A percentile compares a stretch with the other conserved stretches of the same genome.
Evolutionary conservation across 768 basidiomycete genomes (phyloP).

Genomic region (Suillus bovinus): DNA sequence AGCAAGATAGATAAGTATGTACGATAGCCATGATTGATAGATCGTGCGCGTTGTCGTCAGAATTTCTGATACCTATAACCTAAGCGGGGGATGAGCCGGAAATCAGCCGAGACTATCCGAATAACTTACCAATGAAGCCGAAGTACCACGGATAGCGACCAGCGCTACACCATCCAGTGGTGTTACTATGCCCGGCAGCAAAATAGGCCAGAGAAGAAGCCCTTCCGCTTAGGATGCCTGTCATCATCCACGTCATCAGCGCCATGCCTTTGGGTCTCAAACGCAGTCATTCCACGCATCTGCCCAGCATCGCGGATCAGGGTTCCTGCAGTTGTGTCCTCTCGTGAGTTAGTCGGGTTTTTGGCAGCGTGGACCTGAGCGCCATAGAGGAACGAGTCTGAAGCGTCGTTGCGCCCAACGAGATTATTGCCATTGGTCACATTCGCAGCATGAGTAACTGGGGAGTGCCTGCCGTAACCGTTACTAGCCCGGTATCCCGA

Average conservation of each 20-base stretch:
- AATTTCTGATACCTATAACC: constrained; percentile 29
- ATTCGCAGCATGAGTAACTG: constrained; percentile 36
- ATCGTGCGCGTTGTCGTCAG: constrained; percentile 34
- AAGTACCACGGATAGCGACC: constrained; percentile 26
- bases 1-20: constrained; percentile 35
- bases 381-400: constrained; percentile 71
- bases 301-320: constrained; percentile 35
- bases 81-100: constrained; percentile 7
- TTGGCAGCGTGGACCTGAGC: constrained; percentile 48
- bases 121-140: not conserved
- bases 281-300: constrained; percentile 58
- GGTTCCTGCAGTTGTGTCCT: constrained; percentile 49
- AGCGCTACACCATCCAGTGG: constrained; percentile 26
- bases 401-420: constrained; percentile 48
- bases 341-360: constrained; percentile 51
- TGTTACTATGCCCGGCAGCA: constrained; percentile 64
- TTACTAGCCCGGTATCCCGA: constrained; percentile 52
- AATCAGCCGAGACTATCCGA: not conserved
- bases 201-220: constrained; percentile 61
- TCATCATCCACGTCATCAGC: constrained; percentile 65
- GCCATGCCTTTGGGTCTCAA: constrained; percentile 66
- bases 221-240: constrained; percentile 59
- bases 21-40: constrained; percentile 31
- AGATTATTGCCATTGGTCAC: constrained; percentile 41
- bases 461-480: constrained; percentile 59